phyloP scores from a whole-genome alignment of 2,329 filamentous ascomycete genomes.

The Pyrenochaeta sp. region DNA sequence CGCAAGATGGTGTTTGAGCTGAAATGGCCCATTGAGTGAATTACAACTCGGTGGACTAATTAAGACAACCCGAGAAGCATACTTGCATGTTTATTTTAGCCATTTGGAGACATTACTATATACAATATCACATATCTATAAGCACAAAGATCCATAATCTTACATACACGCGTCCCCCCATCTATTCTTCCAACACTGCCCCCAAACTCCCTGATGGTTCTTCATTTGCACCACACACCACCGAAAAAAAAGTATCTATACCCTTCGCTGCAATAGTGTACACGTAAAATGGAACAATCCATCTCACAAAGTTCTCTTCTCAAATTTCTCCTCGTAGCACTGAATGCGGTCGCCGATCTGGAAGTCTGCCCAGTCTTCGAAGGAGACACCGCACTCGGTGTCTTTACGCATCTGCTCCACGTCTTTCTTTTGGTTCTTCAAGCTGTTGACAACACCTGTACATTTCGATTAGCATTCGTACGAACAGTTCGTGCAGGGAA shows the following conservation, averaged over 20 bases:
- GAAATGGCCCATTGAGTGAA: too few species aligned
- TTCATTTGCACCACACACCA: too few species aligned
- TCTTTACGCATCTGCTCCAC: constrained; percentile 89
- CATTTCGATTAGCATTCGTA: constrained; percentile 7
- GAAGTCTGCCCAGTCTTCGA: constrained; percentile 81
- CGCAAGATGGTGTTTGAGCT: too few species aligned
- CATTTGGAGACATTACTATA: not conserved
- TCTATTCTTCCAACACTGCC: too few species aligned
- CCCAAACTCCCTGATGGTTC: too few species aligned
- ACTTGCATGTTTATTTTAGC: too few species aligned
- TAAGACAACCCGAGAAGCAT: too few species aligned
- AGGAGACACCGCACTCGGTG: constrained; percentile 89
- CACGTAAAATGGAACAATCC: not conserved
- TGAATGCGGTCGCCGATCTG: constrained; percentile 85
- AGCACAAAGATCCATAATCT: too few species aligned
- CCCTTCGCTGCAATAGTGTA: not conserved
- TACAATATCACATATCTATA: not conserved
- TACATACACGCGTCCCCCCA: too few species aligned
- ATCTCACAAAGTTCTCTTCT: constrained; percentile 68
- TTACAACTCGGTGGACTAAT: too few species aligned
- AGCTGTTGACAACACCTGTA: constrained; percentile 76
- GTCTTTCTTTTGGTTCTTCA: constrained; percentile 94
- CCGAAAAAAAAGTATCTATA: not conserved
- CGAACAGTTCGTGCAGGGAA: not conserved
- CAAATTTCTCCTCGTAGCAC: constrained; percentile 79